phyloP scores from a whole-genome alignment of 2,329 filamentous ascomycete genomes.

The Cadophora sp. region DNA sequence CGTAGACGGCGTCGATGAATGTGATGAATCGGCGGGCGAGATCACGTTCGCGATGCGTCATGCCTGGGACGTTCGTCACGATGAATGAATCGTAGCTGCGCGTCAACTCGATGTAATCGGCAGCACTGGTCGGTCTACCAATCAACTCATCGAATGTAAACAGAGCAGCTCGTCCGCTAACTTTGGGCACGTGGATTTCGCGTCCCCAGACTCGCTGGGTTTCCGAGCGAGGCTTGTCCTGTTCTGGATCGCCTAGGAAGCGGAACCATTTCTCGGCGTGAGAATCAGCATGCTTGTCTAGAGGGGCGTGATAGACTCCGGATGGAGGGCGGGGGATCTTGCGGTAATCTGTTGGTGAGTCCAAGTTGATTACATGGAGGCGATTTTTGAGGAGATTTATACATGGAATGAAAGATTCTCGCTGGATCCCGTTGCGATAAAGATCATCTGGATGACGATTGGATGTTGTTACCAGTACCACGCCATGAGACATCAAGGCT shows the following conservation, averaged over 20 bases:
- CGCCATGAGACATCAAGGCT: conserved; percentile 93
- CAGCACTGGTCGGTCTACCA: conserved; percentile 84
- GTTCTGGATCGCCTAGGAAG: conserved; percentile 85
- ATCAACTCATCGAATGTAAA: conserved; percentile 96
- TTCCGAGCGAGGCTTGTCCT: conserved; percentile 76
- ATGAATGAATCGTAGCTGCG: conserved; percentile 92
- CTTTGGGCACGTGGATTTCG: conserved; percentile 84
- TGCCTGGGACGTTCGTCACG: conserved; percentile 87
- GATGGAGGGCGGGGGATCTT: conserved; percentile 94
- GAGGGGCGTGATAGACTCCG: conserved; percentile 90
- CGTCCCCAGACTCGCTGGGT: conserved; percentile 91
- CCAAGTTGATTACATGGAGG: conserved; percentile 89
- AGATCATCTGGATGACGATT: conserved; percentile 96
- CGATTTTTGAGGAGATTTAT: conserved; percentile 88
- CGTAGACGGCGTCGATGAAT: conserved; percentile 96
- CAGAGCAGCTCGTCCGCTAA: conserved; percentile 85
- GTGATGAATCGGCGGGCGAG: conserved; percentile 94
- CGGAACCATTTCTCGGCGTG: conserved; percentile 96
- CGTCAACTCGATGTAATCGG: conserved; percentile 93
- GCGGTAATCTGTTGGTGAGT: conserved; percentile 95
- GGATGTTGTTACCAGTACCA: conserved; percentile 93
- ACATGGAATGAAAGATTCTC: conserved; percentile 92
- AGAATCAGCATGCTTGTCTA: conserved; percentile 76
- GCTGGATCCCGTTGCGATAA: conserved; percentile 97
- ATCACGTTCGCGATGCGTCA: conserved; percentile 87